A percentile compares a stretch with the other conserved stretches of the same genome.
Conservation (phyloP, 306 rosid species). For the Ormosia semicastrata region DNA sequence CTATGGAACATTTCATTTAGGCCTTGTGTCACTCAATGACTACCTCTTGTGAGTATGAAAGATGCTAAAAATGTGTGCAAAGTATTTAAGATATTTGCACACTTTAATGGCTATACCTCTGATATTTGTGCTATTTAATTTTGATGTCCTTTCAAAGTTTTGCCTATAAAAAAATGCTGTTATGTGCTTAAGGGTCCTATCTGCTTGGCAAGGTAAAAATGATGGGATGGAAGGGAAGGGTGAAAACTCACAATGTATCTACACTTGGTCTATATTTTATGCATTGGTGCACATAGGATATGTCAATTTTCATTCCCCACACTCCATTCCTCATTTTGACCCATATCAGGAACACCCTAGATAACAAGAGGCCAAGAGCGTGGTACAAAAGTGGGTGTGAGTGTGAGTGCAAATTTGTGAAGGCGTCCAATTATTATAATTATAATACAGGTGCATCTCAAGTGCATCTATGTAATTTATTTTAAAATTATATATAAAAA, state of each 20-base stretch:
- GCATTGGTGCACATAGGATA: not conserved
- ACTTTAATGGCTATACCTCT: not conserved
- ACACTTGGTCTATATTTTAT: not conserved
- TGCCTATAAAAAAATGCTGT: not conserved
- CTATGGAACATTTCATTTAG: not conserved
- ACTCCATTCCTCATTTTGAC: not conserved
- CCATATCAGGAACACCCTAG: not conserved
- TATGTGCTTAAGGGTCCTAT: not conserved
- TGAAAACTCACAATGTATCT: not conserved
- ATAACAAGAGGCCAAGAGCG: not conserved
- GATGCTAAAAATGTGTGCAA: not conserved
- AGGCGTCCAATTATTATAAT: not conserved
- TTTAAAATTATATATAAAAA: not conserved
- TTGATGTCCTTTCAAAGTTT: not conserved
- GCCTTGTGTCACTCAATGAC: not conserved
- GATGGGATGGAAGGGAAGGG: not conserved
- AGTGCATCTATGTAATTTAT: not conserved
- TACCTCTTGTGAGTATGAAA: not conserved
- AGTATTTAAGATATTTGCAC: conserved; percentile 4
- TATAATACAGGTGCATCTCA: not conserved
- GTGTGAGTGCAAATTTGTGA: not conserved
- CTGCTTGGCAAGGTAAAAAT: not conserved
- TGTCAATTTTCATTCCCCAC: not conserved
- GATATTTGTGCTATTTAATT: not conserved
- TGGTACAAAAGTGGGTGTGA: not conserved